Conservation (phyloP, 345 rosid species). For the Camelina neglecta region DNA sequence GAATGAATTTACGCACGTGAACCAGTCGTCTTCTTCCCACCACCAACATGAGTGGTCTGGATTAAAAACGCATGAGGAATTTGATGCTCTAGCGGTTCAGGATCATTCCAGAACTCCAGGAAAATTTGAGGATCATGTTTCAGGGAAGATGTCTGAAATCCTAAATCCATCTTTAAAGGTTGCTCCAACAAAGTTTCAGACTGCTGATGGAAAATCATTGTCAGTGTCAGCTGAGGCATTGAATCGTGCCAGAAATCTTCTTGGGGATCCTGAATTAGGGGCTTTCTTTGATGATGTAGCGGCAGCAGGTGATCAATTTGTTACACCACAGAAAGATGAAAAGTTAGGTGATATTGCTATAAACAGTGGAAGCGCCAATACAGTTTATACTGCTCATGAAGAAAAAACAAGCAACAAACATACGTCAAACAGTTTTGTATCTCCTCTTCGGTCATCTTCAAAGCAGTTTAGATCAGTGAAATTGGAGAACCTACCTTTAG, state of each 20-base stretch:
- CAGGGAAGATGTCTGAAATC: conserved; percentile 40
- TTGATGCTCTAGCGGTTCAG: conserved; percentile 39
- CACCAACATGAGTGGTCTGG: conserved; percentile 38
- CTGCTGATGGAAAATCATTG: conserved; percentile 89
- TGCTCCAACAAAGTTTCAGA: conserved; percentile 74
- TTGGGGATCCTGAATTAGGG: conserved; percentile 86
- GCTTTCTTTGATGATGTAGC: conserved; percentile 55
- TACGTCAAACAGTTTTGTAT: conserved; percentile 54
- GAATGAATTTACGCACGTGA: conserved; percentile 48
- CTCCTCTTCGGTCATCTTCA: conserved; percentile 64
- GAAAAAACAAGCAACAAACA: conserved; percentile 50
- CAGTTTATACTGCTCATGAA: conserved; percentile 47
- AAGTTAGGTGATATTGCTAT: conserved; percentile 44
- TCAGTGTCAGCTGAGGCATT: conserved; percentile 88
- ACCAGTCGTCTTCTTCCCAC: conserved; percentile 33
- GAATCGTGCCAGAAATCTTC: conserved; percentile 86
- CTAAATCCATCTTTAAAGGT: conserved; percentile 48
- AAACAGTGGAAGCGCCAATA: conserved; percentile 49
- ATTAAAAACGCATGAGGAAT: conserved; percentile 28
- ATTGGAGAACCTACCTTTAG: conserved; percentile 44
- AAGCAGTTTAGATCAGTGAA: conserved; percentile 46
- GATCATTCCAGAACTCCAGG: conserved; percentile 44
- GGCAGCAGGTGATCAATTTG: conserved; percentile 43
- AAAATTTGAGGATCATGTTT: conserved; percentile 42
- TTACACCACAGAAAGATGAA: conserved; percentile 45